phyloP scores from a whole-genome alignment of 2,329 filamentous ascomycete genomes.

The Magnaporthiopsis incrustans region DNA sequence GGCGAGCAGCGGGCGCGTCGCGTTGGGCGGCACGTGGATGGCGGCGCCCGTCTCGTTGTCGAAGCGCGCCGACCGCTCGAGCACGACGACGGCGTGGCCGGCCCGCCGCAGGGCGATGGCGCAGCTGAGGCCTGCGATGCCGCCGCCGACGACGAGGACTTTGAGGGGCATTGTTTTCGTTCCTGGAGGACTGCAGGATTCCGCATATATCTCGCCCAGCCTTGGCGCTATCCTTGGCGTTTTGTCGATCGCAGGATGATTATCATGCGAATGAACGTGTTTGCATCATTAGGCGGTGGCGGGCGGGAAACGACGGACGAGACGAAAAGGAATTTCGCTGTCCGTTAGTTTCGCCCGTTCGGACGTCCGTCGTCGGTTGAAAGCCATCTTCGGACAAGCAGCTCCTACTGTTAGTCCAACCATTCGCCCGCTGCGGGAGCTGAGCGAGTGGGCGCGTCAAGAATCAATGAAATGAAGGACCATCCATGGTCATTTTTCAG shows the following conservation, averaged over 20 bases:
- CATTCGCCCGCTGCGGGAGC: too few species aligned
- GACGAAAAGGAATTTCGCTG: background rate
- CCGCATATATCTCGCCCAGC: background rate
- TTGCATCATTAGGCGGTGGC: background rate
- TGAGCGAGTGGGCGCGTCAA: too few species aligned
- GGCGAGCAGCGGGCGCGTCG: constrained; percentile 19
- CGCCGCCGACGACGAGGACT: constrained; percentile 26
- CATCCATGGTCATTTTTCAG: too few species aligned
- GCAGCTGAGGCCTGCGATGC: constrained; percentile 27
- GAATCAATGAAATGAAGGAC: too few species aligned
- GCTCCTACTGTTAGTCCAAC: too few species aligned
- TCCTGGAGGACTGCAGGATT: background rate
- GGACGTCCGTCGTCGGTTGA: too few species aligned
- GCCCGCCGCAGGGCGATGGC: constrained; percentile 25
- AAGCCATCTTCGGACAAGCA: too few species aligned
- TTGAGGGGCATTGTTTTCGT: constrained; percentile 10
- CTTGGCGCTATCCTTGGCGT: background rate
- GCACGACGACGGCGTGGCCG: constrained; percentile 26
- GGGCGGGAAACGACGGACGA: background rate
- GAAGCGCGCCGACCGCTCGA: constrained; percentile 27
- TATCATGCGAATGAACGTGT: background rate
- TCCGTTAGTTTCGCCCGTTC: too few species aligned
- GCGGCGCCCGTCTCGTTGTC: constrained; percentile 27
- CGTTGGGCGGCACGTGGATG: constrained; percentile 26
- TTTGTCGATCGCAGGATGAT: background rate